Evolutionary conservation across 1,284 basidiomycete species (phyloP), one percentile per base, ranked within the genome.

Genomic region (Ganoderma lingzhi): DNA sequence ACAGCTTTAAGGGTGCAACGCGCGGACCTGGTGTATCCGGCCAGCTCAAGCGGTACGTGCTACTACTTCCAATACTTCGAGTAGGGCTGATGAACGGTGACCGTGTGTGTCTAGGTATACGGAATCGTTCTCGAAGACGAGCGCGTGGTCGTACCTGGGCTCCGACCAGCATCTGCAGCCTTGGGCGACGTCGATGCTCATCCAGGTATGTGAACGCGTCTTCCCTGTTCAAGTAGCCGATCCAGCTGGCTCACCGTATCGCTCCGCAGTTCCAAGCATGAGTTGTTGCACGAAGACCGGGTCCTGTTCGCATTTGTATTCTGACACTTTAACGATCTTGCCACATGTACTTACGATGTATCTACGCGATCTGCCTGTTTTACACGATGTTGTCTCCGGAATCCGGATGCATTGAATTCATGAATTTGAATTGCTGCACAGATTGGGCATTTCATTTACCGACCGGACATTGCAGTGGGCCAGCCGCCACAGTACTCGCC

Each of bases 11-110:
- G 45, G 84, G 86, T 58, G 58, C 92, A 28, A 79, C 82, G 23
- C 87, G 88, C 53, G 88, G 84, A 2, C 87, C 88, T 0, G 87
- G 85, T 0, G 75, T 82, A 44, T 86, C 86, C 1, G 91, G 90
- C 4, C 71, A 72, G 17, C 84, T 92, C 44, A 83, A 86, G 63
- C 80, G 87, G 81, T 82, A 56, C 65, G 65, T 62, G 19, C 23
- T 37, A 9, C n/a, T 28, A 6, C 15, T 19, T 55, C 8, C 30
- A 5, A 17, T 35, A 17, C 19, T 32, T 5, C 14, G 32, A 28
- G 19, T 19, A 5, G n/a, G 19, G 37, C 48, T 51, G 15, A 61
- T 23, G 39, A 41, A 15, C 9, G 1, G n/a, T 15, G 35, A 23
- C 5, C 17, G 9, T 3, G 17, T 3, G 17, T 28, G 5, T 44